These are phyloP conservation scores for Plasmodium adleri DNA, from an alignment of 169 alveolate species.

Conservation along the genomic window DNA sequence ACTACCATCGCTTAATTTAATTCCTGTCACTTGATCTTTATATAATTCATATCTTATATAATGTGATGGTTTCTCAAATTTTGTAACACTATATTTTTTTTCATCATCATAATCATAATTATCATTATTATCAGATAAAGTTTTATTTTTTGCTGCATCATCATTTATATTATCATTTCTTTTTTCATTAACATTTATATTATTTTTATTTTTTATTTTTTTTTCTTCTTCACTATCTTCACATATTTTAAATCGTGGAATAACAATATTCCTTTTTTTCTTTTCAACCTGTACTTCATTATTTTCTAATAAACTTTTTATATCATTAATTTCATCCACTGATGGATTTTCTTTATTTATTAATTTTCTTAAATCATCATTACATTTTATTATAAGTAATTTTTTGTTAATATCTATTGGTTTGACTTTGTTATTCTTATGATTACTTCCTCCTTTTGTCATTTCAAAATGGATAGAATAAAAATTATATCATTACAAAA, in stretches of 20 bases:
- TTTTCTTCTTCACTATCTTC: conserved; percentile 18
- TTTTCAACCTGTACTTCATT: conserved; percentile 36
- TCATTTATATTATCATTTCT: too few relatives aligned
- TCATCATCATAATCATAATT: too few relatives aligned
- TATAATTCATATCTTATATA: conserved; percentile 88
- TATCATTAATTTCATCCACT: conserved; percentile 27
- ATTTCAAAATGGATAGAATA: background rate
- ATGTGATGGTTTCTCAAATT: conserved; percentile 82
- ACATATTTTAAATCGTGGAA: conserved; percentile 72
- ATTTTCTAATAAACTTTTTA: conserved; percentile 43
- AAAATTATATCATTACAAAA: conserved; percentile 19
- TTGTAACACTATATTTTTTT: conserved; percentile 39
- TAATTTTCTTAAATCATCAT: conserved; percentile 54
- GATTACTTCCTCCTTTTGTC: conserved; percentile 42
- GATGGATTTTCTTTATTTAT: conserved; percentile 65
- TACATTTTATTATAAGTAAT: conserved; percentile 30
- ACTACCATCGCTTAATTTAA: conserved; percentile 82
- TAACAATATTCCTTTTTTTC: conserved; percentile 61
- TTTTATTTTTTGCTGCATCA: too few relatives aligned
- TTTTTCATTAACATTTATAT: background rate
- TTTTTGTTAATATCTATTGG: conserved; percentile 42
- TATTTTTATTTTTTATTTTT: conserved; percentile 3
- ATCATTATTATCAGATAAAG: too few relatives aligned
- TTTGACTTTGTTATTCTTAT: conserved; percentile 21
- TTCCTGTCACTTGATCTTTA: conserved; percentile 87